phyloP scores from a whole-genome alignment of 2,329 filamentous ascomycete genomes.

The Penicillium sclerotiorum region DNA sequence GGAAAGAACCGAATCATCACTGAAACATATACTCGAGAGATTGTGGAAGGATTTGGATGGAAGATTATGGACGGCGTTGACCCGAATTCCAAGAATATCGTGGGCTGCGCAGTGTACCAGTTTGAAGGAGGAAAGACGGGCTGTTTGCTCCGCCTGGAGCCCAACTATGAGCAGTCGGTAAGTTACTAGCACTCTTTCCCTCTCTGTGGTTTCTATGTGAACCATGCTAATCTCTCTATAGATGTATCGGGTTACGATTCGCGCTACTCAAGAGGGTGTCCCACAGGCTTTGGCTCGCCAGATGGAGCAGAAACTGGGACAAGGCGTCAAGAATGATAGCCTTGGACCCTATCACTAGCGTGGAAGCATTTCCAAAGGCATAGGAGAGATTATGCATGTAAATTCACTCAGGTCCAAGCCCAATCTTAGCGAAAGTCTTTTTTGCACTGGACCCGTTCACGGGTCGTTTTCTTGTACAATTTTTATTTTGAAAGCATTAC shows the following conservation, averaged over 20 bases:
- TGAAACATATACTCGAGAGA: constrained; percentile 69
- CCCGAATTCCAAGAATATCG: constrained; percentile 89
- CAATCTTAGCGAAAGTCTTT: constrained; percentile 21
- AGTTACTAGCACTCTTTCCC: constrained; percentile 37
- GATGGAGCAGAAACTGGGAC: constrained; percentile 81
- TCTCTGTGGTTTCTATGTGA: background rate
- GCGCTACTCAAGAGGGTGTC: constrained; percentile 89
- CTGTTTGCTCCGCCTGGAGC: constrained; percentile 89
- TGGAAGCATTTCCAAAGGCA: constrained; percentile 4
- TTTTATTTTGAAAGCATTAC: background rate
- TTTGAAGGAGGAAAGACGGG: constrained; percentile 84
- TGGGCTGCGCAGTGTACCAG: constrained; percentile 82
- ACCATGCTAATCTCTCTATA: constrained; percentile 44
- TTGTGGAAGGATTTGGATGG: constrained; percentile 87
- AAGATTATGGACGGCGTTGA: constrained; percentile 83
- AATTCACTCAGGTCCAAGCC: constrained; percentile 22
- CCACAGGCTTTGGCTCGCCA: constrained; percentile 77
- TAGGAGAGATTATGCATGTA: constrained; percentile 20
- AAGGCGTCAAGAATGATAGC: constrained; percentile 42
- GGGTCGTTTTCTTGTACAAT: constrained; percentile 11
- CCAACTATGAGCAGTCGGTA: constrained; percentile 90
- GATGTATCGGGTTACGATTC: constrained; percentile 95
- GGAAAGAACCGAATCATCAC: constrained; percentile 66
- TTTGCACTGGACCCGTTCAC: background rate
- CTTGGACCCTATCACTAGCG: constrained; percentile 8